Base-by-base conservation (phyloP, 2,329 filamentous ascomycete genomes). In the Exutisphaerella laricina region DNA sequence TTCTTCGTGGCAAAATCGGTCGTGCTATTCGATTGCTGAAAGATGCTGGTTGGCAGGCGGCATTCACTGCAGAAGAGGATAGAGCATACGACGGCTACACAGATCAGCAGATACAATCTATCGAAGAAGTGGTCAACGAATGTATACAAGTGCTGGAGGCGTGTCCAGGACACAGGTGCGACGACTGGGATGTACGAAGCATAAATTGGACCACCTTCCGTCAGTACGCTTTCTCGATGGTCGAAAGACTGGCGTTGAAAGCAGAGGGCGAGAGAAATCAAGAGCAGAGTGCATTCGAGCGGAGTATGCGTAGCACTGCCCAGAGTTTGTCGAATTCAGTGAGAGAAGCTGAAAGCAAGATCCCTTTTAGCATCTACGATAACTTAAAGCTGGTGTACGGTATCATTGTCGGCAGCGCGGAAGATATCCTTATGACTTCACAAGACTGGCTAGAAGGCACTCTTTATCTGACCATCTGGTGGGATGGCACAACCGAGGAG, bases 391-490 rank as follows among this genome's bases (percentile, higher is more conserved):
- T 80, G 9, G 68, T 96, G 4, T 96, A 95, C 61, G 82, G 82
- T 23, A 82, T 94, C 47, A 69, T 94, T 1, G 74, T 92, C 4
- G 89, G 90, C 25, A 79, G 84, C 50, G 74, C 80, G 7, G 77
- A 82, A 25, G 81, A 88, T 14, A 86, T 96, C 39, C 70, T 94
- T 48, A 77, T 81, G 34, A 79, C 81, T 32, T 79, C 88, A 1
- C 82, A 90, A 58, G 89, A 96, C 64, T 97, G 90, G 90, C 80
- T 90, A 39, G 90, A 97, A 68, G 89, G 88, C 0, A 85, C 83
- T 0, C 69, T 96, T 46, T 85, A 83, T 1, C 70, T 97, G 37
- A 82, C 89, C 22, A 82, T 85, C 4, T 97, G 90, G 90, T 95
- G 89, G 88, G 84, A 94, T 59, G 87, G 92, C 48, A 77, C 78